Base-by-base conservation (phyloP, 345 rosid species). In the Hevea brasiliensis region DNA sequence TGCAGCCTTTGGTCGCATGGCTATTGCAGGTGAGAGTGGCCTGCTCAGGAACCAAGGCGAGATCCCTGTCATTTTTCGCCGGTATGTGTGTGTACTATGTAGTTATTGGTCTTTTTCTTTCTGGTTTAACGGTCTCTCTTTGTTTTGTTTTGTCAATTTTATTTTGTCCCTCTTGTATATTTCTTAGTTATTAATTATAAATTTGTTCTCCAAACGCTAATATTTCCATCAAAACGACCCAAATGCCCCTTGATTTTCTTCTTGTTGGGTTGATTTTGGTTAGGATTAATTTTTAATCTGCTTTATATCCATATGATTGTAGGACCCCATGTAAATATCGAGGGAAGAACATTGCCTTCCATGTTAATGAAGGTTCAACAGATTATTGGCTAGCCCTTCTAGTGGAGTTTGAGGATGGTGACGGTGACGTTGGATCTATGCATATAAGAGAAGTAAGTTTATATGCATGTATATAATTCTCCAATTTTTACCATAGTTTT, bases 401-500 rank as follows among this genome's bases (percentile, higher is more conserved):
- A n/a, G 92, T 92, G 63, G 97, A 90, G 81, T 95, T 81, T 70
- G 99, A 95, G 81, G 98, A 95, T 58, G 98, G 98, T 61, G 98
- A 95, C 70, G 99, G 98, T 27, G 99, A 95, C 73, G 88, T 95
- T 66, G 98, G 98, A 35, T 89, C 96, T 45, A 90, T 92, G 97
- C 98, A 95, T 62, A 87, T 95, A 29, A 88, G 83, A 81, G 87
- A 93, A 70, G 99, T 95, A 86, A 42, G 67, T 73, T 7, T 41
- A 8, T 48, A 24, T 27, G 14, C 24, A 6, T 37, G 6, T 1
- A 51, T 1, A 40, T 13, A 62, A n/a, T n/a, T n/a, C n/a, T n/a
- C n/a, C n/a, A n/a, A n/a, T n/a, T n/a, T n/a, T n/a, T n/a, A n/a
- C n/a, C n/a, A n/a, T n/a, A n/a, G n/a, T n/a, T n/a, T n/a, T n/a